phyloP scores from a whole-genome alignment of 441 rosid species.

The Eutrema salsugineum region DNA sequence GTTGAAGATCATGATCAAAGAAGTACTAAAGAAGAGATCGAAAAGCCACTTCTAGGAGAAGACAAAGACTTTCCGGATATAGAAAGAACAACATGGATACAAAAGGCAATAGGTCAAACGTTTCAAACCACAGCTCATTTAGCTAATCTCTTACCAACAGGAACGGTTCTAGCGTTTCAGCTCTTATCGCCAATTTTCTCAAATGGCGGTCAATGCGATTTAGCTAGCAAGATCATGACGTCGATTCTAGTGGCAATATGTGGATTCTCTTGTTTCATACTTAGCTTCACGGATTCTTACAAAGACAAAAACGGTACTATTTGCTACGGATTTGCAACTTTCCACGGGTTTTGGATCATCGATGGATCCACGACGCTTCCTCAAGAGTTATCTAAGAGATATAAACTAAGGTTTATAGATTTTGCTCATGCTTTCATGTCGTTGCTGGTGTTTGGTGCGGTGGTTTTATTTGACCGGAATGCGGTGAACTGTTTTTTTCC shows the following conservation, averaged over 20 bases:
- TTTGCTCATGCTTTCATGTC: conserved; percentile 77
- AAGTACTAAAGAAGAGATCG: conserved; percentile 14
- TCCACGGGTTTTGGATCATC: conserved; percentile 62
- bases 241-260: conserved; percentile 50
- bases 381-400: conserved; percentile 49
- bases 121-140: conserved; percentile 80
- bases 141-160: conserved; percentile 87
- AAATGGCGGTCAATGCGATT: conserved; percentile 70
- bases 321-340: conserved; percentile 65
- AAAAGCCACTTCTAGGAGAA: conserved; percentile 23
- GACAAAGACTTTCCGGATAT: conserved; percentile 32
- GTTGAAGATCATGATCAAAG: conserved; percentile 14
- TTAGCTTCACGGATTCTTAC: conserved; percentile 79
- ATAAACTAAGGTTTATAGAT: conserved; percentile 59
- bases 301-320: conserved; percentile 71
- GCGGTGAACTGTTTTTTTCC: conserved; percentile 75
- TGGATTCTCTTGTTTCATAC: conserved; percentile 61
- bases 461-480: conserved; percentile 72
- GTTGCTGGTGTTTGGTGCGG: conserved; percentile 57
- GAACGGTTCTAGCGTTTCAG: conserved; percentile 88
- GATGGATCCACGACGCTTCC: conserved; percentile 62
- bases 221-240: conserved; percentile 60
- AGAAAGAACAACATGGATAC: conserved; percentile 46
- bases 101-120: conserved; percentile 74
- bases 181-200: conserved; percentile 73